Evolutionary conservation across 192 early-diverging fungal genomes (phyloP), one percentile per base, ranked within the genome.

Genomic region (Allomyces javanicus): DNA sequence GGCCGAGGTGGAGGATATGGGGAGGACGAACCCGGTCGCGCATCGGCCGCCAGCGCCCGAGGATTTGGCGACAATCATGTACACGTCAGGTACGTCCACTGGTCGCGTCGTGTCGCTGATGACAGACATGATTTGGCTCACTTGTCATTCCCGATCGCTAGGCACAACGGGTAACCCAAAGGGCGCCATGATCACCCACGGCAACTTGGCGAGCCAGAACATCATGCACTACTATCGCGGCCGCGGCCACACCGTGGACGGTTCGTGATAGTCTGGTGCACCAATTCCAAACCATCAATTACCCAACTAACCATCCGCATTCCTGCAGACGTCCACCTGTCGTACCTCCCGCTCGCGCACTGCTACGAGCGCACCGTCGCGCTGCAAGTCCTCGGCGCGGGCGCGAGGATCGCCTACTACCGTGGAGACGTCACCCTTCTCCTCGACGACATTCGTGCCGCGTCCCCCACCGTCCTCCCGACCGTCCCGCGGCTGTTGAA

Each of bases 401-500:
- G 89, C 25, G 87, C 77, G 21, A 70, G 77, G 17, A 84, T 94
- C 66, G 96, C 93, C 61, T 84, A 86, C 69, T 90, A 66, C 61
- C n/a, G 72, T 70, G 84, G 83, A 66, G 76, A 85, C 67, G 76
- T 83, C 23, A 71, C 85, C 23, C 72, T 84, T 9, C 69, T 97
- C 25, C 73, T 96, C 22, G 92, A 94, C 44, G 96, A 99, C 70
- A 80, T 95, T 62, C 81, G 78, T 22, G 71, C 80, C 33, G 81
- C 97, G 64, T 76, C 83, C 44, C 96, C 96, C 9, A 93, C 88
- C 25, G 63, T 90, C 40, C 95, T 99, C 74, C 75, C 73, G 65
- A 86, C 89, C 22, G 96, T 99, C 12, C 94, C 96, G 17, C 85
- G 94, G 40, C 72, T 99, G 64, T 83, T 94, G 72, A 96, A 94